phyloP scores from a whole-genome alignment of 1,139 yeast species.

The Pichiaceae sp. region DNA sequence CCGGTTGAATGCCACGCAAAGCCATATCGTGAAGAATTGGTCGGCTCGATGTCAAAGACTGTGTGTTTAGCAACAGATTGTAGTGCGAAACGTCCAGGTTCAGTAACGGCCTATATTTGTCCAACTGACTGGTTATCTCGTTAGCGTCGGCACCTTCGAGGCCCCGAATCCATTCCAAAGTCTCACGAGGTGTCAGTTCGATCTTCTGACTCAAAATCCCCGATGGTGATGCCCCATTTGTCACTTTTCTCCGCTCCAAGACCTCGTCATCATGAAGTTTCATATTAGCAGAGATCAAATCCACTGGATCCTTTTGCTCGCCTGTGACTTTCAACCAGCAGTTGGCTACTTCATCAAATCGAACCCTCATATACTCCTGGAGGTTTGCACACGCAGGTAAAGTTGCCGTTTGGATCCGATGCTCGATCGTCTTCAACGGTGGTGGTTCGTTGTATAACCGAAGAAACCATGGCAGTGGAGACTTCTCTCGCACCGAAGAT shows the following conservation, averaged over 20 bases:
- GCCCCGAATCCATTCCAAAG: neutral
- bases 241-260: neutral
- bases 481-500: too few relatives aligned
- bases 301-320: neutral
- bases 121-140: neutral
- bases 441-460: too few relatives aligned
- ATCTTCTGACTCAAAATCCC: too few relatives aligned
- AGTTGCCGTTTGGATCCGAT: neutral
- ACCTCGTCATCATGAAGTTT: neutral
- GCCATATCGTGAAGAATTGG: constrained; percentile 1
- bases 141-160: neutral
- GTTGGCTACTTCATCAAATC: neutral
- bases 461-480: too few relatives aligned
- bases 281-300: neutral
- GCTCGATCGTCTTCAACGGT: too few relatives aligned
- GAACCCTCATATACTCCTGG: neutral
- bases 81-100: constrained; percentile 1
- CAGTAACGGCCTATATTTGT: neutral
- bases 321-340: too few relatives aligned
- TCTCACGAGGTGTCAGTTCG: neutral
- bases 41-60: too few relatives aligned
- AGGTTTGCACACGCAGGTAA: neutral
- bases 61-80: neutral
- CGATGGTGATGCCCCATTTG: too few relatives aligned
- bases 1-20: neutral